Conservation (phyloP, 129 eudicot species). For the Pulicaria dysenterica region DNA sequence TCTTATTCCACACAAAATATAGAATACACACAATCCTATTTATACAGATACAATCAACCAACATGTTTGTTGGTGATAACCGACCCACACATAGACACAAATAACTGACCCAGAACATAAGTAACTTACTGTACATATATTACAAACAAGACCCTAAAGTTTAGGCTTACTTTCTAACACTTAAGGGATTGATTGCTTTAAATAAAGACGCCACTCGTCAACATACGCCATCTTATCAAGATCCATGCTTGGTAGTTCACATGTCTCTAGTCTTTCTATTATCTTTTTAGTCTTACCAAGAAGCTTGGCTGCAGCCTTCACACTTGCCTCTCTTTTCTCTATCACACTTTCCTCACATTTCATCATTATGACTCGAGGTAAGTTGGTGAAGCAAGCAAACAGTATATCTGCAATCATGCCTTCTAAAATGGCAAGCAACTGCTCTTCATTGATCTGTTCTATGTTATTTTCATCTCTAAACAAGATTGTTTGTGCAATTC, state of each 20-base stretch:
- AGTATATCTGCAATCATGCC: slow-evolving; percentile 35
- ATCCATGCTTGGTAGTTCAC: slow-evolving; percentile 21
- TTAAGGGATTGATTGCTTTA: slow-evolving; percentile 18
- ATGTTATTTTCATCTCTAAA: background rate
- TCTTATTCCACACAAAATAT: too few relatives aligned
- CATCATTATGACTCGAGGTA: slow-evolving; percentile 24
- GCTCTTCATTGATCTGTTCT: background rate
- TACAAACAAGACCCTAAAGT: too few relatives aligned
- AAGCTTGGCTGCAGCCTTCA: slow-evolving; percentile 33
- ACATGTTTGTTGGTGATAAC: too few relatives aligned
- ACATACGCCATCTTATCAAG: slow-evolving; percentile 26
- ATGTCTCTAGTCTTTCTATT: slow-evolving; percentile 1
- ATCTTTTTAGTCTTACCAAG: slow-evolving; percentile 33
- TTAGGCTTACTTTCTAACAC: background rate
- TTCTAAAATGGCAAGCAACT: slow-evolving; percentile 15
- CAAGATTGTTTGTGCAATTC: slow-evolving; percentile 38
- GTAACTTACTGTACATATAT: too few relatives aligned
- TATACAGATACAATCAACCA: too few relatives aligned
- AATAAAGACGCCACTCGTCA: slow-evolving; percentile 24
- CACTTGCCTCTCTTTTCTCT: slow-evolving; percentile 31
- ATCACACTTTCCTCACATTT: slow-evolving; percentile 31
- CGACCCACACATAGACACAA: too few relatives aligned
- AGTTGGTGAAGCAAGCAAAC: slow-evolving; percentile 31
- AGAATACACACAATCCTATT: too few relatives aligned
- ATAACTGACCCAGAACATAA: too few relatives aligned